Percentiles rank a stretch among this genome's conserved stretches.
Conservation (phyloP, 2,329 filamentous ascomycete species). For the Beauveria brongniartii region DNA sequence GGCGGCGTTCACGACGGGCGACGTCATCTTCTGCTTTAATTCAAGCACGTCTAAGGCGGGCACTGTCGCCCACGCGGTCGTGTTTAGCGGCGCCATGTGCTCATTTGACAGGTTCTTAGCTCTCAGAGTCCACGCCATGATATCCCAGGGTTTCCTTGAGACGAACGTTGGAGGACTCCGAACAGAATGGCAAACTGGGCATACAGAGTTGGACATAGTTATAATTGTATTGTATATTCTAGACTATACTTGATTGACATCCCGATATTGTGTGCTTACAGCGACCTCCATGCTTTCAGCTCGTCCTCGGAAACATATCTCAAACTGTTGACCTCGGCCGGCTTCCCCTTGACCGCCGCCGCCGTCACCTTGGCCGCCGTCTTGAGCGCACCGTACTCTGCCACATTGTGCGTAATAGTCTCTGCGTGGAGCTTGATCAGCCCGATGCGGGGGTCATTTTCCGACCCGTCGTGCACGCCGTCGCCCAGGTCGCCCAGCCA, state of each 20-base stretch:
- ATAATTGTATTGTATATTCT: not conserved
- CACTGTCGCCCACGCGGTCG: slow-evolving; percentile 23
- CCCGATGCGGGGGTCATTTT: slow-evolving; percentile 73
- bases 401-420: slow-evolving; percentile 64
- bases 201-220: not conserved
- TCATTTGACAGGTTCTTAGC: slow-evolving; percentile 13
- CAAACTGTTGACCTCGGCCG: slow-evolving; percentile 66
- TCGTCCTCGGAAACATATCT: slow-evolving; percentile 64
- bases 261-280: not conserved
- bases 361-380: slow-evolving; percentile 65
- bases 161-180: slow-evolving; percentile 6
- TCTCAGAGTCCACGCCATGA: slow-evolving; percentile 13
- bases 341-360: slow-evolving; percentile 63
- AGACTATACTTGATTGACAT: not conserved
- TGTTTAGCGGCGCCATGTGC: slow-evolving; percentile 17
- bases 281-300: slow-evolving; percentile 48
- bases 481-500: slow-evolving; percentile 85
- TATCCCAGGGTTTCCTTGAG: slow-evolving; percentile 17
- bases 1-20: slow-evolving; percentile 20
- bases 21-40: slow-evolving; percentile 8
- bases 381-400: slow-evolving; percentile 53
- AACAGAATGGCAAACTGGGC: not conserved
- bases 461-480: slow-evolving; percentile 72
- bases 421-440: slow-evolving; percentile 69
- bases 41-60: slow-evolving; percentile 15